Conservation (phyloP, 1,284 basidiomycete species). For the Chalciporus sp. region DNA sequence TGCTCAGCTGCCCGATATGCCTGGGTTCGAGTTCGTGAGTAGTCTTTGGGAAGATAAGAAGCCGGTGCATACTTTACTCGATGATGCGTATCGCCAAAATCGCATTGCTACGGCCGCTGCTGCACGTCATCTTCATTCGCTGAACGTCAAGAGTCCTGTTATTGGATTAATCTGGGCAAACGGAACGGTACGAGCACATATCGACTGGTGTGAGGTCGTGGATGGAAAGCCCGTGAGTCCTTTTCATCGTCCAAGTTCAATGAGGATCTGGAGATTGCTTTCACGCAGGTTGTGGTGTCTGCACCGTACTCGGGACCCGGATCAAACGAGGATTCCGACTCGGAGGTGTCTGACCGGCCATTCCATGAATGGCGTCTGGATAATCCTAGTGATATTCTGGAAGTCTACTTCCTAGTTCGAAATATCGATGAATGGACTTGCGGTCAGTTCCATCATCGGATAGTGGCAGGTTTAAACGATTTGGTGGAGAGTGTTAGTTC, state of each 20-base stretch:
- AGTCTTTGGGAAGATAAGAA: conserved; percentile 64
- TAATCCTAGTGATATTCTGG: conserved; percentile 46
- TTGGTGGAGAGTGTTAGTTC: conserved; percentile 38
- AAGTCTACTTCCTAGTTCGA: conserved; percentile 54
- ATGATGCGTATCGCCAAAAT: conserved; percentile 60
- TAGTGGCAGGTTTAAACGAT: conserved; percentile 42
- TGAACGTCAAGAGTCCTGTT: conserved; percentile 48
- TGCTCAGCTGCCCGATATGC: conserved; percentile 43
- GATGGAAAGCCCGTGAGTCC: conserved; percentile 37
- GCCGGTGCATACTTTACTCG: conserved; percentile 46
- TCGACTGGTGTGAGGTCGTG: conserved; percentile 52
- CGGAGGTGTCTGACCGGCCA: conserved; percentile 17
- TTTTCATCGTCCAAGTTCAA: background rate
- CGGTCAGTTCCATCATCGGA: conserved; percentile 41
- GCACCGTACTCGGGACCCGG: conserved; percentile 45
- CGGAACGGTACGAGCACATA: conserved; percentile 53
- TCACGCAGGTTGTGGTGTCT: conserved; percentile 47
- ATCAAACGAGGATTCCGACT: conserved; percentile 14
- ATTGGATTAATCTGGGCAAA: conserved; percentile 58
- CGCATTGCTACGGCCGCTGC: conserved; percentile 55
- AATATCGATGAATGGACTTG: conserved; percentile 58
- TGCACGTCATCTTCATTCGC: conserved; percentile 51
- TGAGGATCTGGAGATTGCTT: background rate
- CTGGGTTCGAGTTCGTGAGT: conserved; percentile 55
- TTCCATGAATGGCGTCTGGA: conserved; percentile 56